Evolutionary conservation across 441 rosid species (phyloP).

Genomic region (Gossypium gossypioides): DNA sequence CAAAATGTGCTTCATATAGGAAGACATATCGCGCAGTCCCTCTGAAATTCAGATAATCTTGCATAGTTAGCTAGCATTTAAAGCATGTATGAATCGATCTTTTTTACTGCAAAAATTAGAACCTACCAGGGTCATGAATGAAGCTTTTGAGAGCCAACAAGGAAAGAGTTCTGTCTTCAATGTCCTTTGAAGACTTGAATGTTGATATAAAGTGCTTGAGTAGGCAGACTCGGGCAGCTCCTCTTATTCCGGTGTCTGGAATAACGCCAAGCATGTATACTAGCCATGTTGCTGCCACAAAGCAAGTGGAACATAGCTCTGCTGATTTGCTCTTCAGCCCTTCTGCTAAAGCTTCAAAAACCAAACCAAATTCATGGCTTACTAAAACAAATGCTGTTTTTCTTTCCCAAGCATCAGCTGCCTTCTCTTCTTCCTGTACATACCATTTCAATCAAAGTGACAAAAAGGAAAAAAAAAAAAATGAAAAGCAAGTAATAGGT

Average conservation of each 20-base stretch:
- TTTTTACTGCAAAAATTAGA: neutral
- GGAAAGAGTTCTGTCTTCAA: slow-evolving; percentile 49
- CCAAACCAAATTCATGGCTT: slow-evolving; percentile 58
- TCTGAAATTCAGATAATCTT: slow-evolving; percentile 29
- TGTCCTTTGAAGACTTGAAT: slow-evolving; percentile 45
- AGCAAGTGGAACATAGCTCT: slow-evolving; percentile 40
- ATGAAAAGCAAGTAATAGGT: neutral
- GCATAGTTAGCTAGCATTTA: neutral
- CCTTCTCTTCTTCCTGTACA: slow-evolving; percentile 46
- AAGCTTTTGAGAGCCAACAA: slow-evolving; percentile 62
- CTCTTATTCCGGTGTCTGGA: slow-evolving; percentile 60
- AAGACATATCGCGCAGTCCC: slow-evolving; percentile 39
- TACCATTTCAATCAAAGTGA: slow-evolving; percentile 7
- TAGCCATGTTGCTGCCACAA: slow-evolving; percentile 60
- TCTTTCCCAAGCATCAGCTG: slow-evolving; percentile 61
- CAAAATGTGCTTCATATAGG: slow-evolving; percentile 44
- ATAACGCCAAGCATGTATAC: slow-evolving; percentile 42
- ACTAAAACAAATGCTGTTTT: slow-evolving; percentile 47
- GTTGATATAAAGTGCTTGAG: slow-evolving; percentile 41
- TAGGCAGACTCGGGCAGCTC: slow-evolving; percentile 63
- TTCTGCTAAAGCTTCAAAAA: slow-evolving; percentile 67
- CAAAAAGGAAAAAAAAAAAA: neutral
- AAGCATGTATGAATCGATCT: neutral
- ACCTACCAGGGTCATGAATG: slow-evolving; percentile 49
- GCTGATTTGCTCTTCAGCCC: slow-evolving; percentile 41